phyloP scores from a whole-genome alignment of 441 rosid species.

The Eutrema salsugineum region DNA sequence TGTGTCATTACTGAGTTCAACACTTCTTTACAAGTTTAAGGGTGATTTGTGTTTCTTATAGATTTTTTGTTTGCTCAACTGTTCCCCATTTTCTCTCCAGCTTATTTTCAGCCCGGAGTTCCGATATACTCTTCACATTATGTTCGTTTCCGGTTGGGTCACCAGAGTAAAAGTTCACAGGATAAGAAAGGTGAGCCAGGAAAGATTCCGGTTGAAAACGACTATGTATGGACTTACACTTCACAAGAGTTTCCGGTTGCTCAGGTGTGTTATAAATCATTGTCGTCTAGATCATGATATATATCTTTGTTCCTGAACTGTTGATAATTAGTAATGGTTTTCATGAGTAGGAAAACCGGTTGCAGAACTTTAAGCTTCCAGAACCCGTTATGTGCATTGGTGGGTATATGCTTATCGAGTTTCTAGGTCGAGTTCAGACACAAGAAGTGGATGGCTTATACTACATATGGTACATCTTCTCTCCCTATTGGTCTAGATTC shows the following conservation, averaged over 20 bases:
- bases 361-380: slow-evolving; percentile 81
- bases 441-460: slow-evolving; percentile 73
- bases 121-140: slow-evolving; percentile 84
- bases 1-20: no score
- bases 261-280: slow-evolving; percentile 48
- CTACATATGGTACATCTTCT: slow-evolving; percentile 69
- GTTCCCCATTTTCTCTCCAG: slow-evolving; percentile 38
- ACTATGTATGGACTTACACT: slow-evolving; percentile 77
- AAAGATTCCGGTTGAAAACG: slow-evolving; percentile 34
- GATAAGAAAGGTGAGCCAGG: slow-evolving; percentile 28
- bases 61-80: slow-evolving; percentile 15
- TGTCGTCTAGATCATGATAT: neutral
- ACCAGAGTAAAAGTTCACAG: slow-evolving; percentile 32
- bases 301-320: neutral
- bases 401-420: slow-evolving; percentile 76
- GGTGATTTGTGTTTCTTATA: no score
- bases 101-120: slow-evolving; percentile 61
- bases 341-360: slow-evolving; percentile 56
- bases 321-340: neutral
- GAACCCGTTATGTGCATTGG: slow-evolving; percentile 87
- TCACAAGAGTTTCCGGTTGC: slow-evolving; percentile 83
- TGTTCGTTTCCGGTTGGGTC: slow-evolving; percentile 80
- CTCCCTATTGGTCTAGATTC: neutral
- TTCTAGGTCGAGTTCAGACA: slow-evolving; percentile 82
- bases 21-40: no score